Evolutionary conservation across 192 early-diverging fungal species (phyloP).

Genomic region (Polychytrium aggregatum): DNA sequence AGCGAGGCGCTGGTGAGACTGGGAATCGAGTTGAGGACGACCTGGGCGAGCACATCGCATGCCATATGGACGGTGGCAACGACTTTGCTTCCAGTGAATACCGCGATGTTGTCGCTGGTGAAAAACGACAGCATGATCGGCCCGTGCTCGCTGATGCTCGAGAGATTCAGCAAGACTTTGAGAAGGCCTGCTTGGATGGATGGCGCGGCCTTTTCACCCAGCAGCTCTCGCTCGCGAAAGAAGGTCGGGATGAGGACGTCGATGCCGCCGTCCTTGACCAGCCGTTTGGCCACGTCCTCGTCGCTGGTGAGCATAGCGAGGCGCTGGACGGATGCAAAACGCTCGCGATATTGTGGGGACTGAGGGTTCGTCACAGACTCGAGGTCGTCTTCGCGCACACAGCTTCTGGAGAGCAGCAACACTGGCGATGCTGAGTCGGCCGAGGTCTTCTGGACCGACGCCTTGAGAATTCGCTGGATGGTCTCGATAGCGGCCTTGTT

Average conservation of each 20-base stretch:
- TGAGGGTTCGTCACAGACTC: not conserved
- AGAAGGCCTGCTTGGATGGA: constrained; percentile 7
- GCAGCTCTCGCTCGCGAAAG: not conserved
- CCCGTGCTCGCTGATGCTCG: not conserved
- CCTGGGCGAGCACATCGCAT: not conserved
- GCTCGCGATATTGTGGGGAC: too few relatives aligned
- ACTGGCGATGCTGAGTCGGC: not conserved
- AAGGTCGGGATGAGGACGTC: constrained; percentile 8
- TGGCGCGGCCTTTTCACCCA: constrained; percentile 1
- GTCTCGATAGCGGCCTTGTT: constrained; percentile 8
- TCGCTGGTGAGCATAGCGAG: constrained; percentile 9
- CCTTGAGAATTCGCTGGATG: constrained; percentile 12
- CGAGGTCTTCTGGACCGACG: not conserved
- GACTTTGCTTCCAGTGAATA: constrained; percentile 5
- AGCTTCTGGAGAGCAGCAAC: not conserved
- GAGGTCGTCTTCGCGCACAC: not conserved
- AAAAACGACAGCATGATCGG: not conserved
- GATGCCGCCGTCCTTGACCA: constrained; percentile 7
- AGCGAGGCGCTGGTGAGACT: not conserved
- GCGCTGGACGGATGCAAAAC: constrained; percentile 16
- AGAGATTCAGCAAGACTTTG: constrained; percentile 5
- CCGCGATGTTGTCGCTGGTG: not conserved
- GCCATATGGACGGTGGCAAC: constrained; percentile 2
- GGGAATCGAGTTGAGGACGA: not conserved
- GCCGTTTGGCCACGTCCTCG: not conserved